Base-by-base conservation (phyloP, 768 basidiomycete genomes). In the Peribolospora kevripleyi region DNA sequence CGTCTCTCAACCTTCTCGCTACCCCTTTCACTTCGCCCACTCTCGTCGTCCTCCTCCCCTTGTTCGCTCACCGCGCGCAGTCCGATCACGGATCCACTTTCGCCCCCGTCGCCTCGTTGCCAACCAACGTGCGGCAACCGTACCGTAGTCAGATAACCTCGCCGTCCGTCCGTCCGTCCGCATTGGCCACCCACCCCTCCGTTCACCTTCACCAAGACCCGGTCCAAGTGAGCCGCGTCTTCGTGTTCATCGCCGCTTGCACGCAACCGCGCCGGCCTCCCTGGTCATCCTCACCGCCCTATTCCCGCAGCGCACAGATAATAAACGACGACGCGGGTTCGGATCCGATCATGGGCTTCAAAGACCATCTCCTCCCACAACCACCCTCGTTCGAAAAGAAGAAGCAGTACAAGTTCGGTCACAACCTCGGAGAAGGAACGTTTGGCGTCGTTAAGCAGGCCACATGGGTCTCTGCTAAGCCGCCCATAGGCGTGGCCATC, bases 381-480 rank as follows among this genome's bases (percentile, higher is more conserved):
- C 88, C 88, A 0, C 73, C 82, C 0, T 85, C 82, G 55, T 90
- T 84, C 65, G 68, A 65, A 59, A 88, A 88, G 74, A 93, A 91
- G 73, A 84, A 81, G 67, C 64, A 66, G 45, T 68, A 67, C 62
- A 56, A 50, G 36, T 58, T 68, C 13, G 60, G 65, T 25, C 11
- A 80, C 39, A 72, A 78, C 4, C 71, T 90, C 4, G 88, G 88
- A 4, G 73, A 74, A 10, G 88, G 88, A 3, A 79, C 85, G 0
- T 93, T 91, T 68, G 88, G 88, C 37, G 84, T 85, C 65, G 91
- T 95, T 50, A 73, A 86, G 66, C 81, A 84, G 62, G 69, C 71
- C 3, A 66, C 66, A 0, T 72, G 71, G 72, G 57, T 48, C 2
- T 56, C 61, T 10, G 59, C 60, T 0, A 70, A 69, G 46, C 9